Conservation (phyloP, 371 early-diverging fungal species). For the Mucor sp. region DNA sequence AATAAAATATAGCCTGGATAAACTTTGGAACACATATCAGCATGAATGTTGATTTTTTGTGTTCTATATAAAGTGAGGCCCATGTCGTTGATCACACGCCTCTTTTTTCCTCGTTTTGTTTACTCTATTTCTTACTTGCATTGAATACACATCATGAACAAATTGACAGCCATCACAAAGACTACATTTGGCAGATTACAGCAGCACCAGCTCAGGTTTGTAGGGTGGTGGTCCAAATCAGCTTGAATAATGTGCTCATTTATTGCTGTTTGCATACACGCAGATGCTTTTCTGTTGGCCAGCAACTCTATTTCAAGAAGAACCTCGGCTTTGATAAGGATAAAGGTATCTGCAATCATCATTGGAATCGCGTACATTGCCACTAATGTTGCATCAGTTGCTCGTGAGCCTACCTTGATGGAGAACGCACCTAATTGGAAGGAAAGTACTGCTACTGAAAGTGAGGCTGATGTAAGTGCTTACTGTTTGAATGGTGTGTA, state of each 20-base stretch:
- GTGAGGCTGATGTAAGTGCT: slow-evolving; percentile 23
- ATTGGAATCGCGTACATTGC: neutral
- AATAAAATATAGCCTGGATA: neutral
- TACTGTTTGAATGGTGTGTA: neutral
- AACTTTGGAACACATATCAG: neutral
- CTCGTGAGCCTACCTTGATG: slow-evolving; percentile 4
- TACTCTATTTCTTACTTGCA: neutral
- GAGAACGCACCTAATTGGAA: slow-evolving; percentile 22
- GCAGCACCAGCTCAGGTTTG: neutral
- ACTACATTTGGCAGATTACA: neutral
- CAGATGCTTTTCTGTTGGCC: neutral
- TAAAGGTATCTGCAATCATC: neutral
- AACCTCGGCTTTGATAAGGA: slow-evolving; percentile 8
- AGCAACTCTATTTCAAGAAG: neutral
- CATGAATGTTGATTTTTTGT: neutral
- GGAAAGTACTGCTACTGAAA: slow-evolving; percentile 17
- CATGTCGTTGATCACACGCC: neutral
- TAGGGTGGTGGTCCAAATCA: neutral
- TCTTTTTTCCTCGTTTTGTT: neutral
- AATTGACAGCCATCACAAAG: neutral
- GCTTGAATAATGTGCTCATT: neutral
- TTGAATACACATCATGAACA: neutral
- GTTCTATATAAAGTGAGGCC: neutral
- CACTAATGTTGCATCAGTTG: slow-evolving; percentile 3
- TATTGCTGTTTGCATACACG: neutral